A percentile compares a stretch with the other conserved stretches of the same genome.
These are phyloP conservation scores for Cicer chorassanicum DNA, from an alignment of 306 rosid genomes.

Conservation along the genomic window DNA sequence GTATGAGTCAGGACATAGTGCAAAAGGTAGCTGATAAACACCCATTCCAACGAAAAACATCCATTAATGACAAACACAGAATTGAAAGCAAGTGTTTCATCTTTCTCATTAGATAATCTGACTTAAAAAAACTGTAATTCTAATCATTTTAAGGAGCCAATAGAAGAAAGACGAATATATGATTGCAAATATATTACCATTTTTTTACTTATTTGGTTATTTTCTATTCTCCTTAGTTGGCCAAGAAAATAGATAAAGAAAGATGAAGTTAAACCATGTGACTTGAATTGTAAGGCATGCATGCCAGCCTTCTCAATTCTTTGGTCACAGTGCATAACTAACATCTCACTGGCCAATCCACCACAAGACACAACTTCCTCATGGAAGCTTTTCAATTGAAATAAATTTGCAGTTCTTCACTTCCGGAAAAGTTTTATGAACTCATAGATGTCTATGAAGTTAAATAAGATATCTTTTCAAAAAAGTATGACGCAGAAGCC, in stretches of 20 bases:
- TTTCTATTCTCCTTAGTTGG: constrained; percentile 14
- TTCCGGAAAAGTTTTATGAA: neutral
- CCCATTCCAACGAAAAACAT: constrained; percentile 43
- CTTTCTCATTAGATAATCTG: constrained; percentile 36
- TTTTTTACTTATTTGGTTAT: neutral
- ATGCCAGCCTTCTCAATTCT: constrained; percentile 36
- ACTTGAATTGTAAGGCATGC: constrained; percentile 33
- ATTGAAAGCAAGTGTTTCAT: constrained; percentile 40
- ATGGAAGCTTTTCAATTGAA: neutral
- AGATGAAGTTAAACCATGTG: constrained; percentile 31
- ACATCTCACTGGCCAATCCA: constrained; percentile 30
- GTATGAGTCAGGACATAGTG: constrained; percentile 67
- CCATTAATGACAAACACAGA: constrained; percentile 45
- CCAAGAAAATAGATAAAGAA: constrained; percentile 32
- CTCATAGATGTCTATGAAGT: neutral
- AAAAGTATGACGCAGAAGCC: neutral
- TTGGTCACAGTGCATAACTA: constrained; percentile 20
- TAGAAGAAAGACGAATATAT: constrained; percentile 6
- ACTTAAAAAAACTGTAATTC: constrained; percentile 3
- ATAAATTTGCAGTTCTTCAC: neutral
- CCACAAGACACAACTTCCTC: constrained; percentile 7
- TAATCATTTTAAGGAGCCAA: constrained; percentile 31
- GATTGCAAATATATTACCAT: constrained; percentile 16
- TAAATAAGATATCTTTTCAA: neutral
- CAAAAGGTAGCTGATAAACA: constrained; percentile 77